Conservation (phyloP, 1,139 yeast genomes). For the Blastobotrys serpentis region DNA sequence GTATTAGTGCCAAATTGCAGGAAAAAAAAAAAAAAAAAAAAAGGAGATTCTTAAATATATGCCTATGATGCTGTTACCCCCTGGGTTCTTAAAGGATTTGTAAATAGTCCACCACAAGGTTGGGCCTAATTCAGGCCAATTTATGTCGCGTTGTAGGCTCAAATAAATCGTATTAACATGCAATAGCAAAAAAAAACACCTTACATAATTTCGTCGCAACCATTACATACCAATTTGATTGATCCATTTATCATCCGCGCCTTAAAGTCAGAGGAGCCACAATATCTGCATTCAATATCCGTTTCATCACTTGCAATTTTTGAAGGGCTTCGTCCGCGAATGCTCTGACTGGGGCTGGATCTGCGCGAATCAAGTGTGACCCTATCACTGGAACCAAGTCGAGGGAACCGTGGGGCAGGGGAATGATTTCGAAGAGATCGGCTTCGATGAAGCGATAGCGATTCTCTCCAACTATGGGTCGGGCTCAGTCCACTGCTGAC, state of each 20-base stretch:
- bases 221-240: slow-evolving; percentile 23
- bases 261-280: slow-evolving; percentile 24
- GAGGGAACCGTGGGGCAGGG: slow-evolving; percentile 19
- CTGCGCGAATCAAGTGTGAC: slow-evolving; percentile 13
- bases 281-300: slow-evolving; percentile 20
- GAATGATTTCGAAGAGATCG: slow-evolving; percentile 22
- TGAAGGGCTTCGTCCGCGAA: slow-evolving; percentile 5
- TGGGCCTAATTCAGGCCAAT: too few species aligned
- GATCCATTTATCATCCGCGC: slow-evolving; percentile 22
- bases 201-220: slow-evolving; percentile 15
- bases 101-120: too few species aligned
- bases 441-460: slow-evolving; percentile 22
- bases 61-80: too few species aligned
- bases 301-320: slow-evolving; percentile 5
- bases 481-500: slow-evolving; percentile 28
- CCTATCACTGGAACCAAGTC: slow-evolving; percentile 10
- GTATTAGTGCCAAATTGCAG: too few species aligned
- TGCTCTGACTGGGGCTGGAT: slow-evolving; percentile 14
- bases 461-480: slow-evolving; percentile 27
- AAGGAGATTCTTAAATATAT: too few species aligned
- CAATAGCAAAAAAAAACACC: background rate
- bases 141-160: too few species aligned
- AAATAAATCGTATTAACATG: too few species aligned
- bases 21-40: too few species aligned
- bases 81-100: too few species aligned